These are phyloP conservation scores for Penicillium decumbens DNA, from an alignment of 2,329 filamentous ascomycete genomes.

Conservation along the genomic window DNA sequence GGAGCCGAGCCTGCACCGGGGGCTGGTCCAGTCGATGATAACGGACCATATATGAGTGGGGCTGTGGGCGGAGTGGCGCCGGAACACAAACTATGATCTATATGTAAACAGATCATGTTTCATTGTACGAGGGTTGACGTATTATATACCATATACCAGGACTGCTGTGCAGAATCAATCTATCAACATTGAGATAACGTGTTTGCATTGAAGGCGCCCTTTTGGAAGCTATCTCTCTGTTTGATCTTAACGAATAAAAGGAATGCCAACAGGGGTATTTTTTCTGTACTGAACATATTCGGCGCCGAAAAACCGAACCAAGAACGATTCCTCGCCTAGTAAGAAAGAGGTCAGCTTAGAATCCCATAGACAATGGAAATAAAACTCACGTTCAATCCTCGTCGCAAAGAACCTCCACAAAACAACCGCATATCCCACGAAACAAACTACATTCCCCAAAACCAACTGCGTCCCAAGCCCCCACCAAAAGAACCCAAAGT, in stretches of 20 bases:
- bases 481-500: constrained; percentile 99
- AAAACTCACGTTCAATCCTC: constrained; percentile 61
- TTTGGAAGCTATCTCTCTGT: not conserved
- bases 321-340: constrained; percentile 68
- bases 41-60: constrained; percentile 53
- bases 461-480: constrained; percentile 89
- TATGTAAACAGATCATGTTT: not conserved
- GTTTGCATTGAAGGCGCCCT: not conserved
- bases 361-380: not conserved
- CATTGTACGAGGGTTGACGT: constrained; percentile 6
- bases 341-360: constrained; percentile 6
- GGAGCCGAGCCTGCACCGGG: constrained; percentile 29
- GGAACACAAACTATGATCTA: constrained; percentile 48
- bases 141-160: constrained; percentile 11
- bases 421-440: constrained; percentile 66
- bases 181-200: not conserved
- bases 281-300: constrained; percentile 72
- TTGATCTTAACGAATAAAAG: constrained; percentile 56
- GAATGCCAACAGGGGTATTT: constrained; percentile 72
- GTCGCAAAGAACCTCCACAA: constrained; percentile 80
- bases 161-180: not conserved
- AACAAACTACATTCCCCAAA: constrained; percentile 76
- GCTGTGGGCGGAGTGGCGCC: constrained; percentile 40
- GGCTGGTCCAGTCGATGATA: constrained; percentile 19
- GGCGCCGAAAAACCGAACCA: constrained; percentile 76